Percentiles rank a stretch among this genome's conserved stretches.
phyloP scores from a whole-genome alignment of 1,284 basidiomycete species.

The Austroboletus rostrupii region DNA sequence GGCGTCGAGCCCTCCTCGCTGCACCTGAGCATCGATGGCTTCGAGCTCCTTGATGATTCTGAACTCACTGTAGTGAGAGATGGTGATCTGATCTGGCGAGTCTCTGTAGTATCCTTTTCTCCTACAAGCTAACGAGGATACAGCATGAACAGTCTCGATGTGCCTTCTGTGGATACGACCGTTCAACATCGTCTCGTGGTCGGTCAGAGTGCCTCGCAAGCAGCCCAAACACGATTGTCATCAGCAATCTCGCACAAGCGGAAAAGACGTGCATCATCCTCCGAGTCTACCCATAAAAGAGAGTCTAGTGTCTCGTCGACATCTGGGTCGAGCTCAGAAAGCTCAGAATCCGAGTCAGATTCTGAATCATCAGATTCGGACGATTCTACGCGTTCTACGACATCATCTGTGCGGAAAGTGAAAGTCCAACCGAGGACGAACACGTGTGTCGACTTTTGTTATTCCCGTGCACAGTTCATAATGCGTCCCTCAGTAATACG shows the following conservation, averaged over 20 bases:
- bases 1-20: conserved; percentile 7
- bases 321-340: conserved; percentile 8
- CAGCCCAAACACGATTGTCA: background rate
- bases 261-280: conserved; percentile 20
- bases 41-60: conserved; percentile 40
- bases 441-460: conserved; percentile 9
- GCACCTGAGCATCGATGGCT: conserved; percentile 40
- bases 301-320: conserved; percentile 1
- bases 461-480: background rate
- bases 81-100: conserved; percentile 42
- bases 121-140: conserved; percentile 1
- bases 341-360: conserved; percentile 7
- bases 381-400: background rate
- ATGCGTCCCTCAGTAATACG: background rate
- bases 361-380: conserved; percentile 14
- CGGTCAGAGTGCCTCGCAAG: background rate
- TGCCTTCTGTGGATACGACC: background rate
- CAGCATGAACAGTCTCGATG: conserved; percentile 10
- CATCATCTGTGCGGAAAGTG: conserved; percentile 1
- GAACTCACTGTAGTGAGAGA: conserved; percentile 40
- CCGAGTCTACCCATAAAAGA: conserved; percentile 7
- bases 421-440: background rate
- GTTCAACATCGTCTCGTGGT: background rate
- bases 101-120: background rate
- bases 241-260: conserved; percentile 18